Base-by-base conservation (phyloP, 1,284 basidiomycete species). In the Tilletiopsis washingtonensis region DNA sequence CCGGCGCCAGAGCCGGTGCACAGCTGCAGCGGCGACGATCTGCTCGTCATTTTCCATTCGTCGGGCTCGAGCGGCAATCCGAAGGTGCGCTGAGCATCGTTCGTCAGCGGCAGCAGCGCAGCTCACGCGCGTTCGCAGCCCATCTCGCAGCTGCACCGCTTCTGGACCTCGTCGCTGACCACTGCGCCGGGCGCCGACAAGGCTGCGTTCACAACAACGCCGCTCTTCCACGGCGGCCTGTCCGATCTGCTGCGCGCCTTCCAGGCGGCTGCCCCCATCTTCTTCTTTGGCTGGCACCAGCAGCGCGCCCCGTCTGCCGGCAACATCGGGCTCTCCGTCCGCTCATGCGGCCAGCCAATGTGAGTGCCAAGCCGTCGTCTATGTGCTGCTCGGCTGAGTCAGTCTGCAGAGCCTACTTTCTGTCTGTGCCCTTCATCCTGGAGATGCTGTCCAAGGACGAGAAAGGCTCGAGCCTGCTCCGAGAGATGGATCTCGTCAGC, bases 31-130 rank as follows among this genome's bases (percentile, higher is more conserved):
- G 32, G 43, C 15, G 58, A 71, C 15, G 66, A 80, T 19, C 76
- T 78, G 2, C 74, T 78, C 11, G 78, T 81, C 9, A 77, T 82
- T 47, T 73, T 84, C n/a, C 82, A 84, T 57, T 82, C 81, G 3
- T 79, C 77, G 1, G 82, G 82, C 32, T 82, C 81, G 12, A 80
- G 80, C 5, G 75, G 80, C 21, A 74, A 76, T 43, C 76, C 76
- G 7, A 79, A 81, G 61, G 78, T 79, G 0, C 75, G 79, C 38
- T 9, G 66, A 71, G 19, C 64, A 75, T 21, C 11, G 40, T 14
- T 42, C 24, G 21, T n/a, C 21, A 17, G 5, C 41, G n/a, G n/a
- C 9, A 34, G 29, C 9, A 34, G 29, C 29, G 29, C 29, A n/a
- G n/a, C 29, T n/a, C 9, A 9, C n/a, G 29, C 29, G 29, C 29